Base-by-base conservation (phyloP, 164 flowering plant genomes). In the Brasenia schreberi region DNA sequence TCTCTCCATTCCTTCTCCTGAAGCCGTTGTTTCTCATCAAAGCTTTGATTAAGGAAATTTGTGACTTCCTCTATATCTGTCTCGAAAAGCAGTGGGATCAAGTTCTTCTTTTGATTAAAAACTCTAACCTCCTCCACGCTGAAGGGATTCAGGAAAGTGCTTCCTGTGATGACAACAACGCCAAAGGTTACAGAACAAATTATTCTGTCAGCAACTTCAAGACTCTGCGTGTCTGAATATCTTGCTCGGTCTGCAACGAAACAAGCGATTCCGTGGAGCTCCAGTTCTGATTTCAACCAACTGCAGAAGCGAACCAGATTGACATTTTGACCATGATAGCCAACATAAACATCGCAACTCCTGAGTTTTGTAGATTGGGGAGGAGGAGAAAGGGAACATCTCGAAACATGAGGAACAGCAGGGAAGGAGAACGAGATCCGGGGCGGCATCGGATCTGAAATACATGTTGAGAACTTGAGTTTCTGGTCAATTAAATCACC, bases 221-320 rank as follows among this genome's bases (percentile, higher is more conserved):
- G 95, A 77, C 94, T 89, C 72, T 92, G 98, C 61, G 69, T 76
- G 56, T 89, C 87, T 0, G 90, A 77, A 65, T 89, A 92, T 75
- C 81, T 85, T 5, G 96, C 86, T 77, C 95, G 77, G 68, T 92
- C 98, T 0, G 96, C 95, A 52, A 84, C 80, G 56, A 92, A 92
- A 63, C 91, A 87, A 62, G 92, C 98, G 64, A 92, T 84, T 16
- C 98, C 98, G 64, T 89, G 91, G 33, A 83, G 77, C 82, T 92
- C 94, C 9, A 92, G 84, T 78, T 92, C 96, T 4, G 96, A 86
- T 68, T 88, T 92, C 12, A 89, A 85, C 98, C 98, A 89, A 78
- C 83, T 89, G 65, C 89, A 87, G 78, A 89, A 84, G 59, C 96
- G 79, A 0, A 70, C 70, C 64, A 92, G 71, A 71, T 81, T 86